Percentiles rank a stretch among this genome's conserved stretches.
These are phyloP conservation scores for Ilyonectria robusta DNA, from an alignment of 2,329 filamentous ascomycete species.

Conservation along the genomic window DNA sequence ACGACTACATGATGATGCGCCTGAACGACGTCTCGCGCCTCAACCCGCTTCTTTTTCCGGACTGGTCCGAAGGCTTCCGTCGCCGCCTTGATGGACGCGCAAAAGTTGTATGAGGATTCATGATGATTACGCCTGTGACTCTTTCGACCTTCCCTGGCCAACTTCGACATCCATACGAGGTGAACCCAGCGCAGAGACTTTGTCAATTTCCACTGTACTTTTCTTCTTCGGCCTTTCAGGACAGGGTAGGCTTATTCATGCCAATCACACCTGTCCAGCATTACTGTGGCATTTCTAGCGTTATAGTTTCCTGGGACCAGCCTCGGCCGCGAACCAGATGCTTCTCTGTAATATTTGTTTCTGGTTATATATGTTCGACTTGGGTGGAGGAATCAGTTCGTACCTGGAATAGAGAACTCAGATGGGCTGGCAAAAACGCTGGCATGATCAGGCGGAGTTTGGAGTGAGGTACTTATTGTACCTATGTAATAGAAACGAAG, in stretches of 20 bases:
- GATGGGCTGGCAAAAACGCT: constrained; percentile 27
- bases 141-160: constrained; percentile 25
- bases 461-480: constrained; percentile 31
- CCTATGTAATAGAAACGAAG: constrained; percentile 31
- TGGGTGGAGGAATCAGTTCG: constrained; percentile 31
- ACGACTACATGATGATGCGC: constrained; percentile 22
- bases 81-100: constrained; percentile 34
- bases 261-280: constrained; percentile 19
- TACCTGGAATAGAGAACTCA: constrained; percentile 35
- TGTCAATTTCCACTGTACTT: constrained; percentile 13
- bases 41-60: constrained; percentile 36
- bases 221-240: constrained; percentile 27
- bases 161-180: constrained; percentile 26
- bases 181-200: constrained; percentile 21
- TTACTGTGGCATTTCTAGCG: constrained; percentile 38
- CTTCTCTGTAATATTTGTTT: constrained; percentile 50
- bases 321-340: constrained; percentile 38
- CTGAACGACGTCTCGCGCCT: constrained; percentile 36
- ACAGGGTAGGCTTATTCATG: constrained; percentile 10
- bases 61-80: constrained; percentile 35
- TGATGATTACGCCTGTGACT: constrained; percentile 40
- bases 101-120: constrained; percentile 46
- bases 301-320: constrained; percentile 38
- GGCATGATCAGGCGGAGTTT: constrained; percentile 35
- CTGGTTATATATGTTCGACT: constrained; percentile 46